Evolutionary conservation across 1,284 basidiomycete species (phyloP).

Genomic region (Ustilago xerochloae): DNA sequence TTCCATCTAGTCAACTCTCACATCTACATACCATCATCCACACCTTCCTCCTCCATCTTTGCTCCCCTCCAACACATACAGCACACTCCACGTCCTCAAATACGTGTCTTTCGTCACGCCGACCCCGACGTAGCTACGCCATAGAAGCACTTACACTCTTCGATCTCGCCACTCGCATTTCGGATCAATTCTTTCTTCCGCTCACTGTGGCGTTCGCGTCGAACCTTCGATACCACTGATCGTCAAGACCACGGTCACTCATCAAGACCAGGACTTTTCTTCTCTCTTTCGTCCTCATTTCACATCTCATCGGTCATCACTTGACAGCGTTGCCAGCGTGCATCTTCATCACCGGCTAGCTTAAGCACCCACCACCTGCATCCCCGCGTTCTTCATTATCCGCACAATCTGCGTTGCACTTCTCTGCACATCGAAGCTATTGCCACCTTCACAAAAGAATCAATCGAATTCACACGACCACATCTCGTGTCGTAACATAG

Average conservation of each 20-base stretch:
- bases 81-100: background rate
- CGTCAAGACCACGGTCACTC: background rate
- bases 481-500: background rate
- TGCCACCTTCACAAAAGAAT: background rate
- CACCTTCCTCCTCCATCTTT: background rate
- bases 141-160: background rate
- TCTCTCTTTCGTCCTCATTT: too few relatives aligned
- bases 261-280: background rate
- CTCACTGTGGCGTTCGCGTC: background rate
- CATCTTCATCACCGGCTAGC: background rate
- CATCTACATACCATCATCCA: background rate
- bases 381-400: background rate
- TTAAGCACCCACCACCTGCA: slow-evolving; percentile 7
- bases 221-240: background rate
- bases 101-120: background rate
- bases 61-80: background rate
- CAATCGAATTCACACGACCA: background rate
- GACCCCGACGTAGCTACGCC: background rate
- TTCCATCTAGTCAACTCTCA: background rate
- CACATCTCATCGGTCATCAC: background rate
- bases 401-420: background rate
- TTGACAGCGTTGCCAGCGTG: background rate
- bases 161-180: background rate
- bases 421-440: background rate
- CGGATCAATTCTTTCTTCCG: background rate